Base-by-base conservation (phyloP, 129 eudicot genomes). In the Chrysanthemum makinoi region DNA sequence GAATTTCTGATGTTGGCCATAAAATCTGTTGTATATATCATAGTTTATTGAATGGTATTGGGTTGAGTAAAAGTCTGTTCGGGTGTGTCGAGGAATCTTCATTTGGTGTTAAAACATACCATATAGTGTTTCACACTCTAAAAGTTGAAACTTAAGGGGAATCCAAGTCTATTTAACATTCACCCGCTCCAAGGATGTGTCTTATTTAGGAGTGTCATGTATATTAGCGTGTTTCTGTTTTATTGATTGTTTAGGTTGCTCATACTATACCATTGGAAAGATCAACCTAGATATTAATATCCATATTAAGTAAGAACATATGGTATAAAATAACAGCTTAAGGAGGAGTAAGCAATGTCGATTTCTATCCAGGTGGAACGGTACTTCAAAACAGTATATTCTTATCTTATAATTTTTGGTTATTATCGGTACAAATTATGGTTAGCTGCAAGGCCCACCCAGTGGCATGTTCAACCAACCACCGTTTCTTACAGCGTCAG, bases 291-390 rank as follows among this genome's bases (percentile, higher is more conserved):
- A 55, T 64, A 15, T 62, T 70, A n/a, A 59, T 43, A n/a, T 26
- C 18, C 58, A 26, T 14, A 62, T 52, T 28, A 77, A 65, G 66
- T 65, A 64, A 51, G 39, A 22, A 20, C 65, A 30, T 59, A 51
- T 51, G 70, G 70, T 76, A 60, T 60, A 62, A 77, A 69, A 26
- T 70, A 22, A 77, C 26, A 63, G 66, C 60, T 65, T 66, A 49
- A 30, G 56, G 62, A 28, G 73, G 70, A 18, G 67, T 12, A 80
- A 75, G 67, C 67, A 69, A 44, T 47, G 63, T 46, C 50, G 46
- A 28, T 62, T 54, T 57, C 1, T 58, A 17, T 35, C 43, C 55
- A 62, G 65, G 58, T 72, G 79, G 83, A 79, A 79, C 63, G 14
- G 19, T 50, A 69, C 75, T 77, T 30, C 62, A 58, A 49, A 77